A percentile compares a stretch with the other conserved stretches of the same genome.
Evolutionary conservation across 768 basidiomycete species (phyloP).

Genomic region (Boletus vermiculosoides): DNA sequence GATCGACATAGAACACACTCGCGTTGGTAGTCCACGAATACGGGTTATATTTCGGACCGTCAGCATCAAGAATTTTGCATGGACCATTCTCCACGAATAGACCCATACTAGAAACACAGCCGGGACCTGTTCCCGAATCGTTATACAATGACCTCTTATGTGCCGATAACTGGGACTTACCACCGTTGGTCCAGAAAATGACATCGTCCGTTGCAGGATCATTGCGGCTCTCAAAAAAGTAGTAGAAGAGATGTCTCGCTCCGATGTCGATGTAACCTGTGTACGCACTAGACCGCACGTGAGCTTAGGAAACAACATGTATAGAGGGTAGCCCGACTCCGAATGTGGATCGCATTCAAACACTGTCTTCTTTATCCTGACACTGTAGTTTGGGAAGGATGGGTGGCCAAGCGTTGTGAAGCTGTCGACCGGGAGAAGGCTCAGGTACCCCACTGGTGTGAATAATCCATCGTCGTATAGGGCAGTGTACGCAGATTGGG

Average conservation of each 20-base stretch:
- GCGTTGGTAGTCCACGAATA: slow-evolving; percentile 64
- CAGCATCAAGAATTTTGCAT: slow-evolving; percentile 16
- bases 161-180: slow-evolving; percentile 35
- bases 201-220: slow-evolving; percentile 55
- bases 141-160: not conserved
- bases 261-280: slow-evolving; percentile 67
- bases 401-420: slow-evolving; percentile 43
- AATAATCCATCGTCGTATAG: slow-evolving; percentile 26
- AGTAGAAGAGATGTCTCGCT: slow-evolving; percentile 65
- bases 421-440: slow-evolving; percentile 23
- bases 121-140: slow-evolving; percentile 36
- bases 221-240: slow-evolving; percentile 68
- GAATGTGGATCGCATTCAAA: slow-evolving; percentile 21
- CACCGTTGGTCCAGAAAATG: slow-evolving; percentile 54
- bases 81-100: slow-evolving; percentile 55
- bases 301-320: not conserved
- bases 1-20: slow-evolving; percentile 45
- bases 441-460: slow-evolving; percentile 30
- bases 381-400: slow-evolving; percentile 40
- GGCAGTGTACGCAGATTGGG: not conserved
- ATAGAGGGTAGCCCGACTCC: slow-evolving; percentile 23
- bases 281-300: slow-evolving; percentile 40
- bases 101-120: slow-evolving; percentile 55
- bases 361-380: slow-evolving; percentile 40
- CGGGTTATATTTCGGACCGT: slow-evolving; percentile 44